Evolutionary conservation across 2,329 filamentous ascomycete species (phyloP).

Genomic region (Penicillium expansum): DNA sequence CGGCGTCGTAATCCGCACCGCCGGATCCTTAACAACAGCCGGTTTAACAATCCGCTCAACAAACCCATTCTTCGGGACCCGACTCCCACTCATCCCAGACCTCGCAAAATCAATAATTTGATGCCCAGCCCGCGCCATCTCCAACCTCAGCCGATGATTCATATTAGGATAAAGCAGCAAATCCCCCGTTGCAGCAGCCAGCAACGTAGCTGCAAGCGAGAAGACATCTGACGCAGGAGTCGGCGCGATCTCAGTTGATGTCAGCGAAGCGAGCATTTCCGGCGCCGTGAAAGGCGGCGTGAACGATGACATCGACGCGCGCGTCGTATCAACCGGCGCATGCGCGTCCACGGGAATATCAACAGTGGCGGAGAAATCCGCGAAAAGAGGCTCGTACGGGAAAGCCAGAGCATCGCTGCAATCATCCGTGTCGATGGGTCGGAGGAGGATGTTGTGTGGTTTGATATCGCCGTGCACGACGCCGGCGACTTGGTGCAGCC

Average conservation of each 20-base stretch:
- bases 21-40: constrained; percentile 41
- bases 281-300: constrained; percentile 48
- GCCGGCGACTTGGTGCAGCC: constrained; percentile 42
- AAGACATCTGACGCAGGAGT: constrained; percentile 46
- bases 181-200: constrained; percentile 47
- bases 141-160: constrained; percentile 41
- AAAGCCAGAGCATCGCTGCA: constrained; percentile 23
- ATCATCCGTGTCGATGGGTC: constrained; percentile 16
- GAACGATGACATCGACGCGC: constrained; percentile 38
- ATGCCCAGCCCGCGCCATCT: constrained; percentile 46
- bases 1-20: constrained; percentile 29
- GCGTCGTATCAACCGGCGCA: constrained; percentile 12
- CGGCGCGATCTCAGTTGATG: constrained; percentile 32
- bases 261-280: constrained; percentile 42
- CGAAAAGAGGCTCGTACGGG: constrained; percentile 42
- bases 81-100: constrained; percentile 35
- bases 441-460: constrained; percentile 46
- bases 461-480: constrained; percentile 52
- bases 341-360: constrained; percentile 14
- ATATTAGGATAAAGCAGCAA: constrained; percentile 43
- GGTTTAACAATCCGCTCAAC: constrained; percentile 41
- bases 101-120: constrained; percentile 43
- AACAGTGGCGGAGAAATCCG: constrained; percentile 47
- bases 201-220: constrained; percentile 46
- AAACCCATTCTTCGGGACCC: constrained; percentile 41